phyloP scores from a whole-genome alignment of 2,329 filamentous ascomycete species.

The Scortechinia acanthostroma region DNA sequence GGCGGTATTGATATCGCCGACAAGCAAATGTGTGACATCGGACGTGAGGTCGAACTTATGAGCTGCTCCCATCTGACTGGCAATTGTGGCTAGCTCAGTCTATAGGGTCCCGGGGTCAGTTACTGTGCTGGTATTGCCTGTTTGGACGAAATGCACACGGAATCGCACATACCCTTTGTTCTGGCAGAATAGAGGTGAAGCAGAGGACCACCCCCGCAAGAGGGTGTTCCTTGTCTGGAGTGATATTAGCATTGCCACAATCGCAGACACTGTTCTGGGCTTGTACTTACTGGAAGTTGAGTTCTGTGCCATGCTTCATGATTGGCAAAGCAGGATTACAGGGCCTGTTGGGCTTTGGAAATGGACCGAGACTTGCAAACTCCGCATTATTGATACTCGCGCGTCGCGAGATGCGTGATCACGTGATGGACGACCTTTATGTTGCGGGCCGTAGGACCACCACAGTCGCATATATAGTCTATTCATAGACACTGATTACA shows the following conservation, averaged over 20 bases:
- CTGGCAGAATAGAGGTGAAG: neutral
- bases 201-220: neutral
- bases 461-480: no score
- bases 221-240: neutral
- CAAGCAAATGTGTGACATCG: constrained; percentile 88
- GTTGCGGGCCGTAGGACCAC: no score
- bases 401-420: no score
- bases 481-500: no score
- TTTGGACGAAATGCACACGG: no score
- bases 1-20: constrained; percentile 79
- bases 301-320: neutral
- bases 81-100: constrained; percentile 1
- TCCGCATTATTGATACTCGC: no score
- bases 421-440: no score
- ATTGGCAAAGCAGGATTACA: no score
- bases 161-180: neutral
- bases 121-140: no score
- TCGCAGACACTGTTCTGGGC: neutral
- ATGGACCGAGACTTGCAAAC: no score
- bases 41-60: constrained; percentile 91
- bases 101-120: no score
- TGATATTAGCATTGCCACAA: neutral
- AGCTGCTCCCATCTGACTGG: neutral
- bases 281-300: neutral
- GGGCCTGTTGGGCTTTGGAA: no score